A percentile compares a stretch with the other conserved stretches of the same genome.
These are phyloP conservation scores for Quercus variabilis DNA, from an alignment of 306 rosid species.

Conservation along the genomic window DNA sequence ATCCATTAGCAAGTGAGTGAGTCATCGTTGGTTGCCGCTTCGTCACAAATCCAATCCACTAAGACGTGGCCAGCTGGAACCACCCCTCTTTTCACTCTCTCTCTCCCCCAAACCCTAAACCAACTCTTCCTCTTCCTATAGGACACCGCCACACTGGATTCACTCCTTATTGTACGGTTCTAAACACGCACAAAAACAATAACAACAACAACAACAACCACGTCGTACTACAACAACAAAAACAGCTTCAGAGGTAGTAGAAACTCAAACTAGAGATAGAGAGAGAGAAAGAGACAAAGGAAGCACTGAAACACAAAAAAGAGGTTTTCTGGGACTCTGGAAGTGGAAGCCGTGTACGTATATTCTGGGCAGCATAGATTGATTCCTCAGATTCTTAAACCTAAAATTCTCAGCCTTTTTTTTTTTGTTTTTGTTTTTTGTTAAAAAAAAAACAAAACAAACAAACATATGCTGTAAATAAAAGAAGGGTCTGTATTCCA, in stretches of 20 bases:
- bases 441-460: not conserved
- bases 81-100: not conserved
- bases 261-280: not conserved
- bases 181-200: not conserved
- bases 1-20: conserved; percentile 57
- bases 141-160: conserved; percentile 42
- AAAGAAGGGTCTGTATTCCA: conserved; percentile 32
- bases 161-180: not conserved
- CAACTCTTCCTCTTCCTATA: conserved; percentile 1
- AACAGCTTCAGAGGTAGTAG: not conserved
- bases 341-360: not conserved
- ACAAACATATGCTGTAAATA: not conserved
- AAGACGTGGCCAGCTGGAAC: conserved; percentile 53
- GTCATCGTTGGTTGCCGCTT: conserved; percentile 42
- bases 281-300: no score
- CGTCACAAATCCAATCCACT: conserved; percentile 53
- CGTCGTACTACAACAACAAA: not conserved
- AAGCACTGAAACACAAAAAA: not conserved
- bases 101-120: conserved; percentile 34
- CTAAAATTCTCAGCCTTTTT: conserved; percentile 34
- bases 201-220: not conserved
- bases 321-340: not conserved
- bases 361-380: conserved; percentile 11
- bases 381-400: conserved; percentile 2
- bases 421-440: not conserved